These are phyloP conservation scores for Penicillium coffeae DNA, from an alignment of 495 filamentous ascomycete species.

Conservation along the genomic window DNA sequence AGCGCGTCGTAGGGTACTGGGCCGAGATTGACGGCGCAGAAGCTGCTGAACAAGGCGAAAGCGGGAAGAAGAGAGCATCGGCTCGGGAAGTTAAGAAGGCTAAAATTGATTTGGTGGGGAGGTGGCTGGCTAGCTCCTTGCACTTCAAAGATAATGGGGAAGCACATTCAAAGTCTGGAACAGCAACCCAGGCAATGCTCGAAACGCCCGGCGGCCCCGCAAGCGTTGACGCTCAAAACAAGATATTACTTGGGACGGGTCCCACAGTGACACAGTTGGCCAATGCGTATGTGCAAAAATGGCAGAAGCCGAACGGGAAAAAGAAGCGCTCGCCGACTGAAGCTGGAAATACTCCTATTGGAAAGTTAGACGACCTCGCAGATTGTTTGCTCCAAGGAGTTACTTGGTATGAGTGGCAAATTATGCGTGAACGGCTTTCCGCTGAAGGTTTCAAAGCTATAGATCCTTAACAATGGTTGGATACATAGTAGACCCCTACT, in stretches of 20 bases:
- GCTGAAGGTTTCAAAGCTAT: slow-evolving; percentile 23
- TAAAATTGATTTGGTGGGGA: slow-evolving; percentile 62
- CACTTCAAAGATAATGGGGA: background rate
- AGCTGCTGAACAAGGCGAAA: background rate
- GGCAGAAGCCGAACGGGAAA: slow-evolving; percentile 25
- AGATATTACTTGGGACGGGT: slow-evolving; percentile 26
- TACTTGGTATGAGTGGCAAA: slow-evolving; percentile 82
- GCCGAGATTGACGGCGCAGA: slow-evolving; percentile 12
- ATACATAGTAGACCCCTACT: too few species aligned
- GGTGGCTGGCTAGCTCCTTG: slow-evolving; percentile 42
- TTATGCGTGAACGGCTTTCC: slow-evolving; percentile 52
- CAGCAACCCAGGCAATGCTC: background rate
- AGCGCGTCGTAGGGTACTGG: slow-evolving; percentile 40
- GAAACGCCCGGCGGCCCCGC: background rate
- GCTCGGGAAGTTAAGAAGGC: slow-evolving; percentile 49
- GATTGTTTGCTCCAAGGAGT: slow-evolving; percentile 86
- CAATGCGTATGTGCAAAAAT: slow-evolving; percentile 44
- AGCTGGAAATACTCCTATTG: slow-evolving; percentile 24
- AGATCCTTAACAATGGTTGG: background rate
- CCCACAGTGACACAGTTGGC: slow-evolving; percentile 36
- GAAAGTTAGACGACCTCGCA: slow-evolving; percentile 86
- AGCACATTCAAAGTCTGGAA: background rate
- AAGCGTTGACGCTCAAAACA: background rate
- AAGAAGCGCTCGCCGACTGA: slow-evolving; percentile 11
- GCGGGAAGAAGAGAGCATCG: slow-evolving; percentile 22